Conservation (phyloP, 805 yeast species). For the Kuraishia ogatae region DNA sequence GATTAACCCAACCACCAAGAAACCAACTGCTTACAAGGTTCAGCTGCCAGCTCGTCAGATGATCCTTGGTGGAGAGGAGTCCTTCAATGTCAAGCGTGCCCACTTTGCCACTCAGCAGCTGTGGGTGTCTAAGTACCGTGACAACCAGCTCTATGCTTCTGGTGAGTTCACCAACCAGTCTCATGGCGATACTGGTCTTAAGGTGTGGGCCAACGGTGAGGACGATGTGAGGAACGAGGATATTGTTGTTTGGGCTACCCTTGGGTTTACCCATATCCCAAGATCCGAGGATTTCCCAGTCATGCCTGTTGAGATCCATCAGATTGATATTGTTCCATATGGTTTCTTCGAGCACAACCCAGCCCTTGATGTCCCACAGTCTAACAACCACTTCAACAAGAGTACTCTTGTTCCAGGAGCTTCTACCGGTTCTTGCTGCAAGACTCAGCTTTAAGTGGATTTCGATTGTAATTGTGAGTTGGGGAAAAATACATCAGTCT, state of each 20-base stretch:
- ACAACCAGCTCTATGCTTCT: constrained; percentile 67
- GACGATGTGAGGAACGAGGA: constrained; percentile 70
- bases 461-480: too few relatives aligned
- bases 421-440: constrained; percentile 17
- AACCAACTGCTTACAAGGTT: constrained; percentile 72
- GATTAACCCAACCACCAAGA: constrained; percentile 59
- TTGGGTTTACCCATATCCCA: constrained; percentile 78
- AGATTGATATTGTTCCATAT: constrained; percentile 56
- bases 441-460: constrained; percentile 8
- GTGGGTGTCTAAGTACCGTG: constrained; percentile 76
- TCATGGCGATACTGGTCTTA: constrained; percentile 58
- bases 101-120: constrained; percentile 67
- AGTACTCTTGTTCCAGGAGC: constrained; percentile 31
- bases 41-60: constrained; percentile 69
- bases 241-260: constrained; percentile 72
- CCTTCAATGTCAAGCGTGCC: constrained; percentile 65
- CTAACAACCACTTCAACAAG: constrained; percentile 60
- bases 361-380: constrained; percentile 68
- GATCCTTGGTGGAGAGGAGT: constrained; percentile 56
- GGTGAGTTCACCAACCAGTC: constrained; percentile 87
- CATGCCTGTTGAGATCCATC: constrained; percentile 78
- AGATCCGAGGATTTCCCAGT: constrained; percentile 84
- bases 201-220: constrained; percentile 58
- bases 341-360: constrained; percentile 76
- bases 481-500: not conserved